These are phyloP conservation scores for Glycine soja DNA, from an alignment of 306 rosid species.

Conservation along the genomic window DNA sequence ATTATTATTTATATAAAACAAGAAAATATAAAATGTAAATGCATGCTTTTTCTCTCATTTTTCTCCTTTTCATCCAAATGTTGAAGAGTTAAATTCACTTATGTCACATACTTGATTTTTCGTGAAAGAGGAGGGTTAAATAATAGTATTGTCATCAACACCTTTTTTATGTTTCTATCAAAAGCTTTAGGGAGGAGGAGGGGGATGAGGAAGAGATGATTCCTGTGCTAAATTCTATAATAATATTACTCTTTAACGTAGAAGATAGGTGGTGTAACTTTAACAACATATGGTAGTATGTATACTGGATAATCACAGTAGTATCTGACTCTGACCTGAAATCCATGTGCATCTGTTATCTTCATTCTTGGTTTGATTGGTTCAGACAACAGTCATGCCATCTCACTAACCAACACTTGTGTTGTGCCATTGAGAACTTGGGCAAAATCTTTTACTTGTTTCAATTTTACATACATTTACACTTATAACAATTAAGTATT, in stretches of 20 bases:
- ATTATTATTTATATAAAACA: neutral
- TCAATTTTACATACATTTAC: neutral
- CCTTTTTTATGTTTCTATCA: neutral
- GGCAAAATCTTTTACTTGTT: neutral
- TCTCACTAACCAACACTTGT: neutral
- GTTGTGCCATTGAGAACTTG: neutral
- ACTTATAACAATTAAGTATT: neutral
- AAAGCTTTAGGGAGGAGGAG: no score
- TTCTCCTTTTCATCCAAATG: neutral
- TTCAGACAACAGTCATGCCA: neutral
- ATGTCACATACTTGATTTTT: neutral
- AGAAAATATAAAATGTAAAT: neutral
- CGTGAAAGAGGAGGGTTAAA: neutral
- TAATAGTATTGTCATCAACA: neutral
- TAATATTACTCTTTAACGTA: no score
- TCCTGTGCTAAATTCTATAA: no score
- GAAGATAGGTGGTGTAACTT: no score
- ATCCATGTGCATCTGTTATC: neutral
- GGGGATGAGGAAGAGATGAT: no score
- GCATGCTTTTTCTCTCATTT: neutral
- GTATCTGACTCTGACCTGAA: neutral
- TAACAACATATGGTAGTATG: neutral
- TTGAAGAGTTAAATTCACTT: neutral
- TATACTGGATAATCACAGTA: neutral
- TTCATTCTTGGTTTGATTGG: neutral